Evolutionary conservation across 164 flowering plant species (phyloP), one percentile per base, ranked within the genome.

Genomic region (Vitis cinerea): DNA sequence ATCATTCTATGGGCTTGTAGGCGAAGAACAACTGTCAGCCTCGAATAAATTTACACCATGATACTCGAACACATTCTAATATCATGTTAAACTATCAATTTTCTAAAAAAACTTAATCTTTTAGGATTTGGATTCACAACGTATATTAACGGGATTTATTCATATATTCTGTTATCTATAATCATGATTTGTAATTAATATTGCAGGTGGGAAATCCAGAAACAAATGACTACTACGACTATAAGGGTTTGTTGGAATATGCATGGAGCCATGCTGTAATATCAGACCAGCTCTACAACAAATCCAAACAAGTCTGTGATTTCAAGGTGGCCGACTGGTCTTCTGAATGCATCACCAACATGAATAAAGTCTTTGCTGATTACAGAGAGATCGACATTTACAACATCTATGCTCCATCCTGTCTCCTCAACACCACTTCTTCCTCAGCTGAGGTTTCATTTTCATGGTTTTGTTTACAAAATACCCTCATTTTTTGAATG

Each of bases 251-350:
- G 47, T 50, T 87, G 6, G 91, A 90, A 50, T 88, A 86, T 71
- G 91, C 91, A 29, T 90, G 92, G 95, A 87, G 89, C 69, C 95
- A 90, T 72, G 65, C 87, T 47, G 82, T 90, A 13, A 77, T 87
- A 49, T 84, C 92, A 2, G 91, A 88, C 47, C 74, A 84, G 69
- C 61, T 77, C 1, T 88, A 83, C 27, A 50, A 72, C 10, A 70
- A 63, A 23, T 77, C 77, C 14, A 79, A 73, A 63, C 60, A 64
- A 75, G 85, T 70, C 0, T 90, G 95, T 67, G 70, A 87, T 69
- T 90, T 86, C 81, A 81, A 74, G 73, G 12, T 15, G 30, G 9
- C 15, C 4, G 61, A 70, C 29, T 84, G 85, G 87, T 74, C 86
- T 2, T 19, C 9, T 0, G 78, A 78, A 16, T 90, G 92, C 57